These are phyloP conservation scores for Brassica incana DNA, from an alignment of 345 rosid species.

Conservation along the genomic window DNA sequence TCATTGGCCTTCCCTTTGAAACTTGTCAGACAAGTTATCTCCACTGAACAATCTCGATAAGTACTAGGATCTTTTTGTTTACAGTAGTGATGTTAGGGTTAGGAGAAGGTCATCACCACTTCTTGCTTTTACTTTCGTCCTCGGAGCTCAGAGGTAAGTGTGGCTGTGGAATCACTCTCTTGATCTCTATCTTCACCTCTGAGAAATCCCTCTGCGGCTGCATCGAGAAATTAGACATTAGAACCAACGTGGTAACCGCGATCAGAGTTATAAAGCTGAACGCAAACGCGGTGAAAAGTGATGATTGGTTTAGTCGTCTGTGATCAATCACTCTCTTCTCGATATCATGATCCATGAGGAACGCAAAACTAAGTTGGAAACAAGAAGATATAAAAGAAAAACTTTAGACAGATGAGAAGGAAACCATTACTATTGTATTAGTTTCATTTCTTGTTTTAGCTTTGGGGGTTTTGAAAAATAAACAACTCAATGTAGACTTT, in stretches of 20 bases:
- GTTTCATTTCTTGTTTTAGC: constrained; percentile 12
- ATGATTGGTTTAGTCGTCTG: constrained; percentile 28
- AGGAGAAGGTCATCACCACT: constrained; percentile 35
- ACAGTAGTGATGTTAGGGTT: constrained; percentile 37
- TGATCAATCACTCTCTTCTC: constrained; percentile 25
- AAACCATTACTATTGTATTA: constrained; percentile 4
- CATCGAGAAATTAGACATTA: constrained; percentile 28
- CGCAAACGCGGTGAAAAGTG: constrained; percentile 27
- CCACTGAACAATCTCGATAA: constrained; percentile 46
- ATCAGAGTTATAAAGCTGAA: constrained; percentile 20
- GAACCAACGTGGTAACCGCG: constrained; percentile 21
- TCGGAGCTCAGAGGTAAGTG: constrained; percentile 27
- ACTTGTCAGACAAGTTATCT: constrained; percentile 42
- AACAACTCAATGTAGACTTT: constrained; percentile 15
- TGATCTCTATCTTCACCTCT: constrained; percentile 32
- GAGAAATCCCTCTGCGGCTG: constrained; percentile 27
- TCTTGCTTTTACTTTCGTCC: constrained; percentile 27
- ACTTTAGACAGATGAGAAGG: background rate
- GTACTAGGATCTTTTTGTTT: constrained; percentile 43
- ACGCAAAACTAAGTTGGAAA: background rate
- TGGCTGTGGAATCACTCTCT: constrained; percentile 24
- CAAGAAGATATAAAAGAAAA: background rate
- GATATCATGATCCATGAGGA: constrained; percentile 17
- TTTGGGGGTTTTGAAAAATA: constrained; percentile 13
- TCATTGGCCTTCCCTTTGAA: constrained; percentile 48